Conservation (phyloP, 192 early-diverging fungal genomes). For the Linnemannia exigua region DNA sequence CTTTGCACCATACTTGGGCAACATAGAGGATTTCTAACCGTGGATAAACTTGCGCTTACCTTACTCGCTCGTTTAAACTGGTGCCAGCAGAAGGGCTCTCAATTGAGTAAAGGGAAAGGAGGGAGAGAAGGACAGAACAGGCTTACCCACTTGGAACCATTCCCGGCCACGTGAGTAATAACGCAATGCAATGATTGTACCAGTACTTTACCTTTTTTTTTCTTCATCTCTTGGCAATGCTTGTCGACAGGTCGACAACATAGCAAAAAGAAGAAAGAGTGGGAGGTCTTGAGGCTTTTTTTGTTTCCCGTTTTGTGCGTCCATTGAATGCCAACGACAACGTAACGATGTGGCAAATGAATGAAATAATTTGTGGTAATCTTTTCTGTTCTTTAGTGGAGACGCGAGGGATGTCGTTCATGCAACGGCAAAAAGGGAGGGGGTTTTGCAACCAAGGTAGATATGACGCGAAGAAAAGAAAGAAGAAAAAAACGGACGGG, state of each 20-base stretch:
- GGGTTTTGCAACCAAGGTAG: not conserved
- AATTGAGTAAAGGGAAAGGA: no score
- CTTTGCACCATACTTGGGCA: conserved; percentile 1
- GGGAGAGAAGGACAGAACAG: not conserved
- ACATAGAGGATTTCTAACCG: not conserved
- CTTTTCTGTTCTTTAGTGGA: not conserved
- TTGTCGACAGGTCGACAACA: no score
- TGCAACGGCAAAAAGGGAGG: conserved; percentile 1
- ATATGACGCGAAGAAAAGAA: not conserved
- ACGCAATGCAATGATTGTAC: not conserved
- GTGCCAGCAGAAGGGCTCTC: not conserved
- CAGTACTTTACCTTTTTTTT: not conserved
- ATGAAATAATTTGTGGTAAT: not conserved
- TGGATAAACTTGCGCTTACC: not conserved
- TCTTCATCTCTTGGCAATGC: no score
- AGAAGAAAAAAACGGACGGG: not conserved
- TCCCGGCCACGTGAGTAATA: not conserved
- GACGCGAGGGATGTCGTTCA: not conserved
- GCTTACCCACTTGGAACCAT: not conserved
- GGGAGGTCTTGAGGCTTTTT: not conserved
- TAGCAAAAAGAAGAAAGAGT: no score
- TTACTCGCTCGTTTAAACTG: not conserved
- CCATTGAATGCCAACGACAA: not conserved
- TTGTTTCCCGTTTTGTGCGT: not conserved
- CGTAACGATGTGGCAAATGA: no score